Base-by-base conservation (phyloP, 805 yeast species). In the Ogataea paraovalis region DNA sequence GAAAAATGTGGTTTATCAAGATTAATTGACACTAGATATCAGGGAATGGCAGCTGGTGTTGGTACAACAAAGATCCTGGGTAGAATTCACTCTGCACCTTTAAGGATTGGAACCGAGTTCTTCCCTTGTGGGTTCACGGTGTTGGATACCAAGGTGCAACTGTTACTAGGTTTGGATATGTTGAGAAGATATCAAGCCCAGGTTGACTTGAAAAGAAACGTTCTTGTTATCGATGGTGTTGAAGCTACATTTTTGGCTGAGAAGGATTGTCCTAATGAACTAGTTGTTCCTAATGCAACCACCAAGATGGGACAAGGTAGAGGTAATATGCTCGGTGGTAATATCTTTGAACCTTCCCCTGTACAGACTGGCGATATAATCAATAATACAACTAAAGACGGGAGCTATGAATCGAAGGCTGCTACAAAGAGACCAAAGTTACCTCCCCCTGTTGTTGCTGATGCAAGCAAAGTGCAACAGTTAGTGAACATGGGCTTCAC, bases 111-210 rank as follows among this genome's bases (percentile, higher is more conserved):
- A 14, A 75, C 72, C 39, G 72, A 75, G 13, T 79, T 68, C 59
- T 74, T 84, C 48, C 83, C 89, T 3, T 82, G 89, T 57, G 74
- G 83, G 42, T 82, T 87, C 58, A 79, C 83, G 1, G 86, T 87
- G 2, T 60, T 92, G 43, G 95, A 92, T 50, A 76, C 85, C 1
- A 72, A 70, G 8, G 83, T 82, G 20, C 96, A 89, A 54, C 72
- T 91, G 54, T 69, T 94, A 37, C 73, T 94, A 28, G 99, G 99
- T 0, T 72, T 94, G 44, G 99, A 94, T 65, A 78, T 92, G 96
- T 74, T 94, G 58, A 83, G 85, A 66, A 81, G 96, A 54, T 92
- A 90, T 64, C 90, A 83, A 61, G 96, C 96, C 42, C 69, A 74
- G 34, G 80, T 94, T 44, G 96, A 94, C 64, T 72, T 94, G 55